Evolutionary conservation across 164 flowering plant genomes (phyloP), one percentile per base, ranked within the genome.

Genomic region (Tinospora cordifolia): DNA sequence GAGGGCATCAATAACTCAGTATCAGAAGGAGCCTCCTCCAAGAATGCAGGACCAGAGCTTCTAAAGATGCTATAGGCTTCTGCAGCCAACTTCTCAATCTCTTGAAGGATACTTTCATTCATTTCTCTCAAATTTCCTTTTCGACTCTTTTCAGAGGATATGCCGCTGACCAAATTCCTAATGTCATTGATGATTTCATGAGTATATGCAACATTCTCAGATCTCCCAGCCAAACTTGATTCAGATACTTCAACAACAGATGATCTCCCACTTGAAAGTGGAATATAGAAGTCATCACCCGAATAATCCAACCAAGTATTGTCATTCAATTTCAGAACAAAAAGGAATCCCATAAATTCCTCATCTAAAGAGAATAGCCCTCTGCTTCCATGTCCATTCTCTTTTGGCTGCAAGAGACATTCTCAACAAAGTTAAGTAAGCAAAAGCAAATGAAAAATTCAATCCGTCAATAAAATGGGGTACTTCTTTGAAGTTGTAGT

Each of bases 11-110:
- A 15, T 60, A 39, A 73, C 77, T 81, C 87, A 62, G 78, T n/a
- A 68, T 83, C 87, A 39, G 60, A 22, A 54, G 77, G 70, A 79
- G 67, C 74, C 74, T 77, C 87, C 78, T 84, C 91, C 17, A 82
- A 11, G 40, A 81, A 84, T 71, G 87, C 78, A 49, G 88, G 84
- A 75, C 69, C 57, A 62, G 89, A 77, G 76, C 84, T 82, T 84
- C 99, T 85, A 75, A 92, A 94, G 44, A 94, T 85, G 75, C 94
- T 87, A 75, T 94, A 94, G 65, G 99, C 99, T 87, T 94, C 99
- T 60, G 99, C 98, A 79, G 99, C 99, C 79, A 94, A 75, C 78
- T 88, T 94, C 77, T 94, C 99, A 68, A 94, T 92, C 79, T 94
- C 99, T 74, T 83, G 90, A 75, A 94, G 97, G 76, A 94, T 87